Percentiles rank a stretch among this genome's conserved stretches.
Evolutionary conservation across 2,329 filamentous ascomycete species (phyloP).

Genomic region (Fusarium solani-melongenae): DNA sequence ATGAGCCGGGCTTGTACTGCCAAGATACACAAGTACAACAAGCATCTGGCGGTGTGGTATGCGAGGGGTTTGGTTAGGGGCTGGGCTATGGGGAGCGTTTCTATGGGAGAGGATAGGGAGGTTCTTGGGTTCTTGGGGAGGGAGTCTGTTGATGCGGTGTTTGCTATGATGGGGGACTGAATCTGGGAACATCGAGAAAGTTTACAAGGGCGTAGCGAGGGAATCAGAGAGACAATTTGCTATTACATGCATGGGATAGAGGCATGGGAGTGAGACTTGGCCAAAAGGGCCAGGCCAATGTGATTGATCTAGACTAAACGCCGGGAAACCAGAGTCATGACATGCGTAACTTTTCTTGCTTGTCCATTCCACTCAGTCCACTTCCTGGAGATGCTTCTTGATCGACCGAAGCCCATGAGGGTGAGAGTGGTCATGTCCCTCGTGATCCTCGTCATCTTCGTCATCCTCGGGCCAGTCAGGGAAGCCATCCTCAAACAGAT

Average conservation of each 20-base stretch:
- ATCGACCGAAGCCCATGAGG: conserved; percentile 28
- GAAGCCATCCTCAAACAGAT: conserved; percentile 69
- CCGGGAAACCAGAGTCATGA: background rate
- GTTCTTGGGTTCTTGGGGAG: conserved; percentile 40
- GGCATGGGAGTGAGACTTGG: background rate
- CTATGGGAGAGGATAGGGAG: conserved; percentile 31
- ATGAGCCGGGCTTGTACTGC: conserved; percentile 39
- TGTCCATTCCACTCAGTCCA: conserved; percentile 14
- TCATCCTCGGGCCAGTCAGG: conserved; percentile 65
- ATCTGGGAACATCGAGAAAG: background rate
- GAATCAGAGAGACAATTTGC: no score
- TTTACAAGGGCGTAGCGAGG: background rate
- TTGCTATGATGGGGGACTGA: conserved; percentile 36
- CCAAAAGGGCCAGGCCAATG: background rate
- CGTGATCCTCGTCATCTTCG: conserved; percentile 49
- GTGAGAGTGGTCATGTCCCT: conserved; percentile 39
- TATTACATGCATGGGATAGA: background rate
- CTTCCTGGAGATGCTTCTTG: conserved; percentile 37
- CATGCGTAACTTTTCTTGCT: background rate
- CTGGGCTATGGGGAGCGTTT: conserved; percentile 43
- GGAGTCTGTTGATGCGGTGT: conserved; percentile 30
- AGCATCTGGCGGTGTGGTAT: conserved; percentile 47
- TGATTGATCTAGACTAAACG: background rate
- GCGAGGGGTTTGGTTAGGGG: conserved; percentile 34
- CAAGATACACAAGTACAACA: conserved; percentile 47